Percentiles rank a stretch among this genome's conserved stretches.
These are phyloP conservation scores for Cladosporium sphaerospermum DNA, from an alignment of 2,329 filamentous ascomycete species.

Conservation along the genomic window DNA sequence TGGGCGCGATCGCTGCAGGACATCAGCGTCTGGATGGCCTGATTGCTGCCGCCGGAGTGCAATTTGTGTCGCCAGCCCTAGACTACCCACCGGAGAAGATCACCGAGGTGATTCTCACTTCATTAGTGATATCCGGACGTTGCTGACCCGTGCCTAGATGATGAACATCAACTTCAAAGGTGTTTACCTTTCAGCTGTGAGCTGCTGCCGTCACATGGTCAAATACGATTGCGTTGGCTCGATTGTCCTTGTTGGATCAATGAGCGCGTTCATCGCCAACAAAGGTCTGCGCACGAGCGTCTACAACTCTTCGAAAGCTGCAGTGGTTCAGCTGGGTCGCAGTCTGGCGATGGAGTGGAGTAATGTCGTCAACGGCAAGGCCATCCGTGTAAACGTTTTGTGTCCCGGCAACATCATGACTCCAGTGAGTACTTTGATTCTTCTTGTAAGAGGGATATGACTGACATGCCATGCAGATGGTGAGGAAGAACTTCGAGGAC, in stretches of 20 bases:
- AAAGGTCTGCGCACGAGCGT: conserved; percentile 30
- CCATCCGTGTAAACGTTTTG: conserved; percentile 30
- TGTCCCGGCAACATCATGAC: conserved; percentile 32
- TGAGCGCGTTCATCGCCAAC: conserved; percentile 47
- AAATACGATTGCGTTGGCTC: conserved; percentile 43
- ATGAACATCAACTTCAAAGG: conserved; percentile 47
- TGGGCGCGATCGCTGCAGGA: conserved; percentile 24
- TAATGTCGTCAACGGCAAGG: conserved; percentile 27
- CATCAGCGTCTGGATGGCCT: conserved; percentile 26
- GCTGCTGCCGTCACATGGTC: conserved; percentile 44
- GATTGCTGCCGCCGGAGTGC: conserved; percentile 28
- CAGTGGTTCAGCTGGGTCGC: conserved; percentile 46
- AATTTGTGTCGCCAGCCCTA: conserved; percentile 23
- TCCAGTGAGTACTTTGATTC: conserved; percentile 16
- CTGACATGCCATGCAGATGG: conserved; percentile 21
- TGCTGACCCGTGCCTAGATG: conserved; percentile 25
- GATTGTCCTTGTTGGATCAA: conserved; percentile 46
- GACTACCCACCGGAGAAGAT: conserved; percentile 31
- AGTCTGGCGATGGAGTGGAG: conserved; percentile 50
- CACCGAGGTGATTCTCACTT: conserved; percentile 13
- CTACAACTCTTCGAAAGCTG: conserved; percentile 52
- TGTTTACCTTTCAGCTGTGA: conserved; percentile 43
- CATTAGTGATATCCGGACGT: not conserved
- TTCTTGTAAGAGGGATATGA: not conserved
- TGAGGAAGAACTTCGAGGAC: conserved; percentile 27